These are phyloP conservation scores for Leishmania aethiopica DNA, from an alignment of 208 protist species.

Conservation along the genomic window DNA sequence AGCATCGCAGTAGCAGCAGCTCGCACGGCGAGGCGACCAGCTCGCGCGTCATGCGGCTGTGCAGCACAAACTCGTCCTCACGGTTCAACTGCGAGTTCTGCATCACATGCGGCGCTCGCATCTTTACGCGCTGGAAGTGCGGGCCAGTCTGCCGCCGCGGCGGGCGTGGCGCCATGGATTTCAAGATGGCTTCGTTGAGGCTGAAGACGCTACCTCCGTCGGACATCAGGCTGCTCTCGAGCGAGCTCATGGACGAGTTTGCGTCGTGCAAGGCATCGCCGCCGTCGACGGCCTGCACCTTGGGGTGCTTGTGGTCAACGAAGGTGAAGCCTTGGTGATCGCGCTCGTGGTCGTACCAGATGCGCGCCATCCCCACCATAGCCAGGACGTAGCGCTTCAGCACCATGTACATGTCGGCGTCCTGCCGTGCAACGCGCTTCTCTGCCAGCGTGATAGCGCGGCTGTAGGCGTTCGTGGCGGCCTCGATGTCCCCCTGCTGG, in stretches of 20 bases:
- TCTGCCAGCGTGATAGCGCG: constrained; percentile 83
- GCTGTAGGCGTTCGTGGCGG: constrained; percentile 68
- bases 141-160: constrained; percentile 66
- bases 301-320: constrained; percentile 37
- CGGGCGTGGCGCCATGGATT: constrained; percentile 66
- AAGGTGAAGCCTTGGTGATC: constrained; percentile 73
- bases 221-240: constrained; percentile 62
- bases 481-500: constrained; percentile 47
- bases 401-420: constrained; percentile 83
- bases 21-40: constrained; percentile 83
- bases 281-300: constrained; percentile 25
- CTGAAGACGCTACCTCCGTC: constrained; percentile 69
- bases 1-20: constrained; percentile 83
- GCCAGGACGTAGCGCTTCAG: constrained; percentile 82
- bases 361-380: constrained; percentile 78
- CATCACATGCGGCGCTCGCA: constrained; percentile 41
- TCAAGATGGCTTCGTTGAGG: constrained; percentile 76
- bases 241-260: constrained; percentile 44
- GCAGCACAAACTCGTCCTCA: constrained; percentile 82
- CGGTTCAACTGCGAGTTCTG: constrained; percentile 24
- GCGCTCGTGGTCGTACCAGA: constrained; percentile 85
- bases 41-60: constrained; percentile 81
- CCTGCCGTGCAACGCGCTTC: constrained; percentile 71
- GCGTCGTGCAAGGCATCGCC: constrained; percentile 19
- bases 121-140: constrained; percentile 47